Base-by-base conservation (phyloP, 352 stramenopile species). In the Phytophthora ramorum region DNA sequence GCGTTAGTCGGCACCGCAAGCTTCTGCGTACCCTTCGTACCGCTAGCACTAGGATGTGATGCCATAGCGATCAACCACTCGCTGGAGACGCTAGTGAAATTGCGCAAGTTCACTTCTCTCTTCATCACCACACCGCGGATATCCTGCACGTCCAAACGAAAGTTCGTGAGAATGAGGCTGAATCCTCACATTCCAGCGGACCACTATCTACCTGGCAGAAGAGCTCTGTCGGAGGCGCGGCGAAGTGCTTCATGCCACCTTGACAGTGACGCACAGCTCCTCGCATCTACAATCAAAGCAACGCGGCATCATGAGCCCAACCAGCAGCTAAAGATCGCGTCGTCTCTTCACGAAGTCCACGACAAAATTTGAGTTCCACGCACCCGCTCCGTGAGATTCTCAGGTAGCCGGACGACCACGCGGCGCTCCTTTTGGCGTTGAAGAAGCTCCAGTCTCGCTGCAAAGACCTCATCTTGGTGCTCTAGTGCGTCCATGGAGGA, bases 161-260 rank as follows among this genome's bases (percentile, higher is more conserved):
- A 17, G 32, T 13, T 37, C 35, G 14, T 41, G 35, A 41, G 14
- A 41, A 17, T 5, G 24, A n/a, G 24, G 24, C 35, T 41, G 14
- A 41, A 41, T 41, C 14, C 14, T 41, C 35, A 41, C 17, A 41
- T 4, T 12, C 2, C 35, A 41, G 10, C 1, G 6, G n/a, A 40
- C 16, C 17, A 58, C 13, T 3, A 41, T 45, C 9, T 64, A 81
- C 75, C 75, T 79, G 67, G 38, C 76, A 84, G 46, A 76, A 76
- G 5, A 69, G 12, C 16, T 78, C 76, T 0, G 12, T 58, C 16
- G 73, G 73, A 12, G 76, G 73, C 4, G 44, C 16, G 4, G 7
- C 20, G 22, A 81, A 64, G n/a, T 35, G 47, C 38, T 80, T 76
- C 19, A 58, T 16, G 16, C 57, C 56, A 7, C 45, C 58, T 46